phyloP scores from a whole-genome alignment of 306 rosid species.

The Dryas octopetala region DNA sequence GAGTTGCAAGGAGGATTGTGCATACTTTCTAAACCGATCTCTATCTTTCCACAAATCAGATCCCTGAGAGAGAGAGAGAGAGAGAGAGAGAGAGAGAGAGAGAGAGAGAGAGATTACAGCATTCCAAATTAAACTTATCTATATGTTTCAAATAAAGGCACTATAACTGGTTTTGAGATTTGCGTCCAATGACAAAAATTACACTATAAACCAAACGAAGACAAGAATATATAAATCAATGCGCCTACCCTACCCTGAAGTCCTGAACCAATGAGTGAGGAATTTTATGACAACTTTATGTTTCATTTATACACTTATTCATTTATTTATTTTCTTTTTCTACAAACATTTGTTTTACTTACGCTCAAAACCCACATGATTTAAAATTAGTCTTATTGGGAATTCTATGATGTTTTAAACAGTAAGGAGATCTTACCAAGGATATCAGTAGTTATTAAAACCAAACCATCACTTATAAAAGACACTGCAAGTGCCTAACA shows the following conservation, averaged over 20 bases:
- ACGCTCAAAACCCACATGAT: neutral
- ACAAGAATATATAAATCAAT: neutral
- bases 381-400: neutral
- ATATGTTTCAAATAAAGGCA: neutral
- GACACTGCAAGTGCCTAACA: neutral
- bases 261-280: neutral
- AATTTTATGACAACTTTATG: neutral
- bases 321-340: neutral
- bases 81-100: constrained; percentile 12
- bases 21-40: constrained; percentile 65
- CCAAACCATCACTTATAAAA: neutral
- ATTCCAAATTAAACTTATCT: neutral
- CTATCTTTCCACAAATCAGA: constrained; percentile 81
- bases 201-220: neutral
- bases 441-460: neutral
- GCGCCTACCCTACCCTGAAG: neutral
- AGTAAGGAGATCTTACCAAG: no score
- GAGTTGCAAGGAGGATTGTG: constrained; percentile 82
- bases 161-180: neutral
- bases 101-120: constrained; percentile 1
- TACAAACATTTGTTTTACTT: neutral
- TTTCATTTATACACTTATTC: no score
- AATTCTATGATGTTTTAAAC: neutral
- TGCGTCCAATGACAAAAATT: neutral
- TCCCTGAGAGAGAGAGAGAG: constrained; percentile 46